Evolutionary conservation across 345 rosid genomes (phyloP).

Genomic region (Gossypium arboreum): DNA sequence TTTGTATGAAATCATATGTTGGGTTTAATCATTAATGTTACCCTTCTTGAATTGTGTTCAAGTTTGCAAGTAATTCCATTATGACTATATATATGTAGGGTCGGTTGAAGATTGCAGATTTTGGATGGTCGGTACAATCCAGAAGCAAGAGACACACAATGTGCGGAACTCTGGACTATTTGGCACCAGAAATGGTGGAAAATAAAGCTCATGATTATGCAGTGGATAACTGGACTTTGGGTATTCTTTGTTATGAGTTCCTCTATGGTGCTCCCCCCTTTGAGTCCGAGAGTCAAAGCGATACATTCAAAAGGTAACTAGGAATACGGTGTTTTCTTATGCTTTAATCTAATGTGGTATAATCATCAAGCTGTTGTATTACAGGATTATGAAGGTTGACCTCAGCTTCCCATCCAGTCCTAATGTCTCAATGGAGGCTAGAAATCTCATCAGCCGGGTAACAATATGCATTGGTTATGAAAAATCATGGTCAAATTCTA

Average conservation of each 20-base stretch:
- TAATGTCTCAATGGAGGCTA: constrained; percentile 64
- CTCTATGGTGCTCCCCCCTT: constrained; percentile 90
- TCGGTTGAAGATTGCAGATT: constrained; percentile 85
- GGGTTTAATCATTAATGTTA: background rate
- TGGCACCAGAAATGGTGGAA: constrained; percentile 98
- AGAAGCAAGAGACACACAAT: constrained; percentile 80
- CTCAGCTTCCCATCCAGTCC: constrained; percentile 70
- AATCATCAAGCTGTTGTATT: constrained; percentile 18
- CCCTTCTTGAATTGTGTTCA: background rate
- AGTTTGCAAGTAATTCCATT: background rate
- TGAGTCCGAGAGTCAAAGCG: constrained; percentile 79
- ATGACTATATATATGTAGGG: constrained; percentile 42
- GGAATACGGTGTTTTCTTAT: background rate
- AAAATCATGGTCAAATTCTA: no score
- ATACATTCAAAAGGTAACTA: constrained; percentile 71
- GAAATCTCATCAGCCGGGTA: constrained; percentile 62
- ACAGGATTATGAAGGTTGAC: constrained; percentile 78
- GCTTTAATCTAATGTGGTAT: background rate
- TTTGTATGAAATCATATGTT: background rate
- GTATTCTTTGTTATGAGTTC: constrained; percentile 89
- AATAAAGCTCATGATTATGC: constrained; percentile 82
- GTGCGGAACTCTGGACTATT: constrained; percentile 96
- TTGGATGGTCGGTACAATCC: constrained; percentile 99
- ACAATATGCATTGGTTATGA: background rate
- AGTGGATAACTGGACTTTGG: constrained; percentile 96